phyloP scores from a whole-genome alignment of 2,329 filamentous ascomycete species.

The Diaporthe capsici region DNA sequence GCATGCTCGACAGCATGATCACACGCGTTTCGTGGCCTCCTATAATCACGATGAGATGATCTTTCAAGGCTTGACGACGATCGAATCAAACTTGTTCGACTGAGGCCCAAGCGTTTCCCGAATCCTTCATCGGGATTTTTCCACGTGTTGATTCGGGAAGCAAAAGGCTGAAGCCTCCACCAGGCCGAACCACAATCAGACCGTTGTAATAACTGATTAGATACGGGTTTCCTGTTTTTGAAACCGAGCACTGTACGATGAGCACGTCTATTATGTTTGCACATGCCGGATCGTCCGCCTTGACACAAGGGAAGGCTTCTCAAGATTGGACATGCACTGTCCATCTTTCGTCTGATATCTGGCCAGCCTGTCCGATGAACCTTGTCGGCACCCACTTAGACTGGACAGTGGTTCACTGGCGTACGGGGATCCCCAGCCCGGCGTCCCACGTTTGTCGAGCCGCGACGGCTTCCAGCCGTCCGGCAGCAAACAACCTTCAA shows the following conservation, averaged over 20 bases:
- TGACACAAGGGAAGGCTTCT: constrained; percentile 5
- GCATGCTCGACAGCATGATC: constrained; percentile 11
- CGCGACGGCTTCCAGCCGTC: constrained; percentile 22
- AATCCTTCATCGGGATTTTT: constrained; percentile 22
- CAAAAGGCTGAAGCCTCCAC: constrained; percentile 19
- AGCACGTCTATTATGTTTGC: not conserved
- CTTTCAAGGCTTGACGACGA: not conserved
- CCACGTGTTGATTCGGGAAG: constrained; percentile 22
- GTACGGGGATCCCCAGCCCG: constrained; percentile 31
- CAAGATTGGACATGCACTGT: not conserved
- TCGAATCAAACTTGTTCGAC: constrained; percentile 2
- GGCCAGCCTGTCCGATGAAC: constrained; percentile 26
- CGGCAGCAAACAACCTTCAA: constrained; percentile 27
- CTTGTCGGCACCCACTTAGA: constrained; percentile 27
- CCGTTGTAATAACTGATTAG: constrained; percentile 1
- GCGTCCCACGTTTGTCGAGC: constrained; percentile 18
- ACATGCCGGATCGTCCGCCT: constrained; percentile 7
- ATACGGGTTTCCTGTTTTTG: not conserved
- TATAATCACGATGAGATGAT: constrained; percentile 13
- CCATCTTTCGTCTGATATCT: constrained; percentile 34
- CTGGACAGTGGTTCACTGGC: constrained; percentile 10
- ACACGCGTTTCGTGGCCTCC: not conserved
- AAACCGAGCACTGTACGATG: constrained; percentile 12
- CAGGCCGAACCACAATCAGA: constrained; percentile 12
- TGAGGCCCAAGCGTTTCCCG: constrained; percentile 7